phyloP scores from a whole-genome alignment of 2,329 filamentous ascomycete species.

The Amauroascus niger region DNA sequence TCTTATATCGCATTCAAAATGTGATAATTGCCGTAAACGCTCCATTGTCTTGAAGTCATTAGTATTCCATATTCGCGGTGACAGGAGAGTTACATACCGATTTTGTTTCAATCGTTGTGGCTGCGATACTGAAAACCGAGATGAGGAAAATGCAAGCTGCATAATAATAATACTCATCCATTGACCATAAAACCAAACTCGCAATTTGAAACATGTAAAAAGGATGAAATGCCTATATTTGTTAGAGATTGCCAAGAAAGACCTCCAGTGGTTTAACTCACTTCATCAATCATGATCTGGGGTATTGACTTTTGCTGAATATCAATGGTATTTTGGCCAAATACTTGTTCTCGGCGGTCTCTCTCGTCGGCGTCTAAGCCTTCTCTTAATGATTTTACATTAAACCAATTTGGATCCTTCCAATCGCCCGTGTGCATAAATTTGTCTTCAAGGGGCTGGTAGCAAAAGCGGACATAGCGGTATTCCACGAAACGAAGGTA shows the following conservation, averaged over 20 bases:
- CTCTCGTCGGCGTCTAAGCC: constrained; percentile 87
- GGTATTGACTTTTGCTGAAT: constrained; percentile 80
- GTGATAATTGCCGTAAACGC: constrained; percentile 79
- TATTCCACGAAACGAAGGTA: constrained; percentile 75
- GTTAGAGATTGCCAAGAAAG: constrained; percentile 16
- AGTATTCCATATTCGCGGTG: neutral
- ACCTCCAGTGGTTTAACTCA: constrained; percentile 30
- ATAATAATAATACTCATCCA: constrained; percentile 98
- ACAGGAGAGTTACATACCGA: constrained; percentile 45
- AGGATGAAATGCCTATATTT: constrained; percentile 69
- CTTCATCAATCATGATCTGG: constrained; percentile 82
- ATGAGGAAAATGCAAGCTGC: constrained; percentile 90
- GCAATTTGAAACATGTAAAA: constrained; percentile 98
- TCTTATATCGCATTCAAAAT: constrained; percentile 89
- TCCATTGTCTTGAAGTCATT: constrained; percentile 61
- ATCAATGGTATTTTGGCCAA: constrained; percentile 82
- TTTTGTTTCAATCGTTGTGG: constrained; percentile 82
- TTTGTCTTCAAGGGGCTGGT: constrained; percentile 78
- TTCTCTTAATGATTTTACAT: constrained; percentile 60
- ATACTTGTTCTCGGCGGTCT: constrained; percentile 69
- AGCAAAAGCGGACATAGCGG: constrained; percentile 87
- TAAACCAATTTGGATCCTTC: constrained; percentile 87
- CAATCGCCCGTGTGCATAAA: constrained; percentile 80
- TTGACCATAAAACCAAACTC: constrained; percentile 84
- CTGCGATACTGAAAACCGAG: constrained; percentile 81